Percentiles rank a stretch among this genome's conserved stretches.
phyloP scores from a whole-genome alignment of 2,329 filamentous ascomycete species.

The Clonostachys chloroleuca region DNA sequence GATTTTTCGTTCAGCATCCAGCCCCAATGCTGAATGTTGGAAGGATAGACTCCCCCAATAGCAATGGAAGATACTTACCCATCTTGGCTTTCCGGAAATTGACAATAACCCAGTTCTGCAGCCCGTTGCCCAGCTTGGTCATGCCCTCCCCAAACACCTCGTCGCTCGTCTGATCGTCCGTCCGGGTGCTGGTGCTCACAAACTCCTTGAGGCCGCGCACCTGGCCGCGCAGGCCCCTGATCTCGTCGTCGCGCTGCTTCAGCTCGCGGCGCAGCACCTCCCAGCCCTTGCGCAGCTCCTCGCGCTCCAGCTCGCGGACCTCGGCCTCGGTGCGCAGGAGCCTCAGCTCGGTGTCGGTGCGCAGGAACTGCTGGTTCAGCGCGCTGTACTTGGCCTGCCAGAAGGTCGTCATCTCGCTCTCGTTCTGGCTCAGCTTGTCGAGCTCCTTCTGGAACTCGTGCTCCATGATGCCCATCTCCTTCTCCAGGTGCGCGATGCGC shows the following conservation, averaged over 20 bases:
- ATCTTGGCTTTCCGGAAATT: constrained; percentile 62
- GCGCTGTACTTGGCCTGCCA: constrained; percentile 53
- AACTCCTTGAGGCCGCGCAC: constrained; percentile 66
- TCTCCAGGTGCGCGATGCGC: constrained; percentile 46
- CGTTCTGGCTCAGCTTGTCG: constrained; percentile 45
- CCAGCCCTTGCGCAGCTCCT: constrained; percentile 45
- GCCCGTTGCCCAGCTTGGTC: constrained; percentile 57
- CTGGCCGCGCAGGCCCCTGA: constrained; percentile 50
- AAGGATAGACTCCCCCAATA: not conserved
- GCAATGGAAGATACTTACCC: constrained; percentile 24
- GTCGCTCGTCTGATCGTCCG: constrained; percentile 59
- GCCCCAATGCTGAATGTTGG: not conserved
- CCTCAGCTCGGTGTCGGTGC: constrained; percentile 47
- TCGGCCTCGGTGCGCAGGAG: constrained; percentile 45
- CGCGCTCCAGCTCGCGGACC: constrained; percentile 37
- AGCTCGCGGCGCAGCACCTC: constrained; percentile 40
- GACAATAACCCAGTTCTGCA: constrained; percentile 72
- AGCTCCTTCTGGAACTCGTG: constrained; percentile 48
- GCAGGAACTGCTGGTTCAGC: constrained; percentile 46
- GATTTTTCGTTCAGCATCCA: not conserved
- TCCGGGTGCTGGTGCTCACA: constrained; percentile 62
- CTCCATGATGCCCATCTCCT: constrained; percentile 47
- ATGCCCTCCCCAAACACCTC: constrained; percentile 62
- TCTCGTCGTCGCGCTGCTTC: constrained; percentile 49
- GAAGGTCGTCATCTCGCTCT: constrained; percentile 50